Evolutionary conservation across 2,329 filamentous ascomycete species (phyloP), one percentile per base, ranked within the genome.

Genomic region (Chaetothyriales sp.): DNA sequence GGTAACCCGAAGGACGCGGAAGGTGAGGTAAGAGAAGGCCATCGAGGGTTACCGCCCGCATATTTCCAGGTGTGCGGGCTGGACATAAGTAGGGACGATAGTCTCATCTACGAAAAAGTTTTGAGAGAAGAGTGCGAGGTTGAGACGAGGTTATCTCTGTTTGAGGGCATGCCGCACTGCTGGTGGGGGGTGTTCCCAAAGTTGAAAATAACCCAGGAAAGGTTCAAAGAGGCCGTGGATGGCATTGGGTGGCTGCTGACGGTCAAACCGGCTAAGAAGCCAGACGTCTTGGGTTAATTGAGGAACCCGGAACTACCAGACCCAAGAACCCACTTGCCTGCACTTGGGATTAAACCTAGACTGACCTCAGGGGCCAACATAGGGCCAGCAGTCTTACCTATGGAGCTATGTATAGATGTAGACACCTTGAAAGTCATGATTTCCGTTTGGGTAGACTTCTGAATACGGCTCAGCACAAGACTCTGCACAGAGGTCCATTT

Each of bases 11-110:
- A 54, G 56, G 29, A 64, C 56, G 1, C 55, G 58, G 1, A 64
- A 70, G 47, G 54, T 15, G 47, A 46, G 20, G 52, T 56, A 8
- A 44, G 49, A 44, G 43, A 56, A 43, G 54, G 54, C 18, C 54
- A 56, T 37, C 13, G 51, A 15, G 49, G 43, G 15, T 18, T 56
- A 5, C 44, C 51, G 8, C 56, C 54, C 5, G 67, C 71, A 0
- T 78, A 76, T 59, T 63, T 80, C 1, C 73, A 77, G 58, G 65
- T 77, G 0, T 70, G 67, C 54, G 76, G 75, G 9, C 54, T 73
- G 53, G 77, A 79, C 58, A 70, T 70, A 0, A 55, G 75, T 2
- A 63, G 77, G 3, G 77, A 80, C 53, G 76, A 78, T 50, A 73
- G 65, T 0, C 54, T 80, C 46, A 70, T 78, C 0, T 79, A 77